A percentile compares a stretch with the other conserved stretches of the same genome.
Evolutionary conservation across 2,329 filamentous ascomycete species (phyloP).

Genomic region (Stachybotrys chartarum): DNA sequence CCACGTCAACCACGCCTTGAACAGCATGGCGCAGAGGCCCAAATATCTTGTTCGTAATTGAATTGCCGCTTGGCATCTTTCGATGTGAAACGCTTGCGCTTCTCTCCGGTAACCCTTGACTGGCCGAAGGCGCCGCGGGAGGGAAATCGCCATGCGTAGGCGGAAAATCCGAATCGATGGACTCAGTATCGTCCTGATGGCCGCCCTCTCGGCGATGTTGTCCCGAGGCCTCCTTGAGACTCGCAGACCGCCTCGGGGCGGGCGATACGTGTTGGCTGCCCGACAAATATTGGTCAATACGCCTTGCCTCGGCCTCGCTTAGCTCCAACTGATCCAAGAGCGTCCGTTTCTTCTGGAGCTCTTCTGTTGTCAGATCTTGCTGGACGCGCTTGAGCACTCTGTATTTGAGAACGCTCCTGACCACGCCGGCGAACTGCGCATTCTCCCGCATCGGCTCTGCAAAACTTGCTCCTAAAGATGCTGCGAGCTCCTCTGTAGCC

Average conservation of each 20-base stretch:
- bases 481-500: constrained; percentile 84
- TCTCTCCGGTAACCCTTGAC: constrained; percentile 61
- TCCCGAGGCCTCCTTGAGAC: constrained; percentile 42
- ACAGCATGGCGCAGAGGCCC: constrained; percentile 92
- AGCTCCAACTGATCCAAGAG: constrained; percentile 84
- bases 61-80: constrained; percentile 79
- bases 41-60: constrained; percentile 90
- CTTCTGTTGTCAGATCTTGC: constrained; percentile 93
- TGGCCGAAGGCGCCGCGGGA: constrained; percentile 61
- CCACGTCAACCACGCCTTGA: constrained; percentile 91
- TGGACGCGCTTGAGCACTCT: constrained; percentile 90
- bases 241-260: constrained; percentile 59
- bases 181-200: constrained; percentile 67
- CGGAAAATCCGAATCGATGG: constrained; percentile 93
- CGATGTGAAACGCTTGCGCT: constrained; percentile 50
- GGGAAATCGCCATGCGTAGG: constrained; percentile 70
- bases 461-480: constrained; percentile 83
- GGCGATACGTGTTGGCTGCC: constrained; percentile 58
- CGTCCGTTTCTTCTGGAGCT: constrained; percentile 77
- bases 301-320: constrained; percentile 85
- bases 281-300: constrained; percentile 88
- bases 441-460: constrained; percentile 97
- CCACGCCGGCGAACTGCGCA: constrained; percentile 92
- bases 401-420: constrained; percentile 81
- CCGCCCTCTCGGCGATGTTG: constrained; percentile 48